Conservation (phyloP, 768 basidiomycete genomes). For the Boletus patriciae region DNA sequence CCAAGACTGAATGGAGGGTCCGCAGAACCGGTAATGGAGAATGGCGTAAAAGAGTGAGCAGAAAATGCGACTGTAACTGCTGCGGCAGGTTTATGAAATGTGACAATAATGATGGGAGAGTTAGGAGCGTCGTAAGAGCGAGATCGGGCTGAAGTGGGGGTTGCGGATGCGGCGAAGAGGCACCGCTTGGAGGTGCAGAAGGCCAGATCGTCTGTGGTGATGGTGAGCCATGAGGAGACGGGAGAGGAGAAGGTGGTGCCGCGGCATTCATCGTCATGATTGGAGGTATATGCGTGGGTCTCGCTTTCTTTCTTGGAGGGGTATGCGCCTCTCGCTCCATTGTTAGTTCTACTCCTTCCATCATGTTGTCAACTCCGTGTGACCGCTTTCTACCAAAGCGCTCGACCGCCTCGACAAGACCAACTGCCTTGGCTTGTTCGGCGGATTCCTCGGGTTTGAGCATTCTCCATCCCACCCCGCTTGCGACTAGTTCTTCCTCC, state of each 20-base stretch:
- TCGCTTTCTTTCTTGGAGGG: conserved; percentile 75
- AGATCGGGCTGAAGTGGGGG: conserved; percentile 80
- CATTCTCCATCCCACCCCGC: conserved; percentile 75
- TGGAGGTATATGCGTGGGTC: conserved; percentile 56
- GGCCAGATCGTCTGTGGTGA: conserved; percentile 76
- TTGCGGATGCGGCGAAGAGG: conserved; percentile 66
- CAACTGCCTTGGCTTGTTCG: conserved; percentile 54
- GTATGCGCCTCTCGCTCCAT: conserved; percentile 45
- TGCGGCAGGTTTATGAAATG: conserved; percentile 82
- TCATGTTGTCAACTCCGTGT: conserved; percentile 53
- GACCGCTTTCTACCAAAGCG: conserved; percentile 69
- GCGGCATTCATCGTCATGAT: conserved; percentile 69
- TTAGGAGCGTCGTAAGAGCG: conserved; percentile 78
- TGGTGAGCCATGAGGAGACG: conserved; percentile 84
- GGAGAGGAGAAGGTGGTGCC: conserved; percentile 80
- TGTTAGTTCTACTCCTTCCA: conserved; percentile 73
- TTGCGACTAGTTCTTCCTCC: conserved; percentile 65
- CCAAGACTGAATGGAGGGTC: conserved; percentile 83
- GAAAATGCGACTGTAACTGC: conserved; percentile 86
- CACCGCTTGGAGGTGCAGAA: conserved; percentile 77
- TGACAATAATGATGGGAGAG: conserved; percentile 77
- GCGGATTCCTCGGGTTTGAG: conserved; percentile 60
- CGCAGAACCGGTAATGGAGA: conserved; percentile 90
- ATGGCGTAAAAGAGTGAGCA: conserved; percentile 89
- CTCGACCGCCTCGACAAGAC: conserved; percentile 78